These are phyloP conservation scores for Hypoxylon sp. DNA, from an alignment of 2,329 filamentous ascomycete species.

Conservation along the genomic window DNA sequence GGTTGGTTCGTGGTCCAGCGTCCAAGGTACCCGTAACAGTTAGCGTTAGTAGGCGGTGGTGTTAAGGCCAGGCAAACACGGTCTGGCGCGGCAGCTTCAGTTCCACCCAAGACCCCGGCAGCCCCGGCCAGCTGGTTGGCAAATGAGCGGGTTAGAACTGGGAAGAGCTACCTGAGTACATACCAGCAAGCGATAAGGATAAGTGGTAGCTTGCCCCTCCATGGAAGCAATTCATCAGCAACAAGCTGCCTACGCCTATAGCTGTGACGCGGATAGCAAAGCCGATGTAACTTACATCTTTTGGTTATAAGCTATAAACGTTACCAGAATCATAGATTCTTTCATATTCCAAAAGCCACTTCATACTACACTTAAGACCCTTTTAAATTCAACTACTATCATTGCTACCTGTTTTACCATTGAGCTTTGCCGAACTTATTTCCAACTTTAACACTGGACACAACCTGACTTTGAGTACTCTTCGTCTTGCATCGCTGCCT, in stretches of 20 bases:
- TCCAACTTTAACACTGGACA: not conserved
- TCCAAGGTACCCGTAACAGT: constrained; percentile 8
- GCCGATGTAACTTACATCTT: constrained; percentile 32
- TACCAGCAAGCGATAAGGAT: too few species aligned
- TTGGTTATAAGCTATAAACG: not conserved
- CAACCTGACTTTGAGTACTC: not conserved
- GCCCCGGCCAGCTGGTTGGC: constrained; percentile 13
- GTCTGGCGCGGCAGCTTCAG: constrained; percentile 52
- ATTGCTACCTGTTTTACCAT: not conserved
- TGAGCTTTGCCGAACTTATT: not conserved
- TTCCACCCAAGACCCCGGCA: constrained; percentile 40
- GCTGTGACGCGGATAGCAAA: constrained; percentile 7
- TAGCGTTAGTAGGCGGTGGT: constrained; percentile 24
- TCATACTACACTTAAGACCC: constrained; percentile 4
- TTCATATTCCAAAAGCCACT: constrained; percentile 27
- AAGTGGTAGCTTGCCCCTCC: constrained; percentile 39
- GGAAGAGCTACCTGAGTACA: not conserved
- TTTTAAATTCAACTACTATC: not conserved
- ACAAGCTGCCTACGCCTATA: constrained; percentile 26
- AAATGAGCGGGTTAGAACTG: constrained; percentile 28
- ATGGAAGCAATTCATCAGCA: constrained; percentile 32
- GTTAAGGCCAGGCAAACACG: constrained; percentile 56
- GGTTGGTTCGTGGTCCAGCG: constrained; percentile 25
- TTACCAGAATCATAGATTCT: constrained; percentile 9
- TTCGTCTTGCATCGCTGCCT: constrained; percentile 6